Conservation (phyloP, 768 basidiomycete genomes). For the Phaeotremella skinneri region DNA sequence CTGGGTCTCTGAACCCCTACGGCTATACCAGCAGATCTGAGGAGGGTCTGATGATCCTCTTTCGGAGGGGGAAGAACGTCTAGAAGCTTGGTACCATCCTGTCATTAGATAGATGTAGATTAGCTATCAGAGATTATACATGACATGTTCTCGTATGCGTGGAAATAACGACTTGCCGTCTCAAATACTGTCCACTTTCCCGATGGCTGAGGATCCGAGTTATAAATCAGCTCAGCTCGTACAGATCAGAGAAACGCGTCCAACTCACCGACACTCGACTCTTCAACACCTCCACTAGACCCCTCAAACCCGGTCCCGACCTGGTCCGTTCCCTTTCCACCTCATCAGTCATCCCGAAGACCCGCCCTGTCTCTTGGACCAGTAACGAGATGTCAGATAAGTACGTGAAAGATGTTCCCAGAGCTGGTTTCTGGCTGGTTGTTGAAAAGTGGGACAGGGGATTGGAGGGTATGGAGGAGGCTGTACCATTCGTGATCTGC, state of each 20-base stretch:
- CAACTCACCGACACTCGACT: conserved; percentile 40
- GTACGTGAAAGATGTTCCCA: conserved; percentile 43
- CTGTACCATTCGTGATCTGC: conserved; percentile 36
- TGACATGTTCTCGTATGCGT: no score
- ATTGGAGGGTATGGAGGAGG: conserved; percentile 37
- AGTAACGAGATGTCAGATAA: conserved; percentile 41
- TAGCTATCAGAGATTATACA: not conserved
- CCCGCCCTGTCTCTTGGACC: conserved; percentile 40
- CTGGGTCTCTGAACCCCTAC: not conserved
- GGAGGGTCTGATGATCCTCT: not conserved
- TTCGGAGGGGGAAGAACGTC: not conserved
- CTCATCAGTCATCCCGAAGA: conserved; percentile 44
- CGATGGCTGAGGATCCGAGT: conserved; percentile 11
- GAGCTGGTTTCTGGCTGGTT: conserved; percentile 42
- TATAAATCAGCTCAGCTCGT: not conserved
- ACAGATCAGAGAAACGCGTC: not conserved
- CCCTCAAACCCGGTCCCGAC: conserved; percentile 35
- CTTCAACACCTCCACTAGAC: conserved; percentile 46
- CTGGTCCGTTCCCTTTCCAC: conserved; percentile 35
- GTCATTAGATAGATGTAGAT: not conserved
- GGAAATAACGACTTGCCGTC: conserved; percentile 37
- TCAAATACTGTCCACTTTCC: conserved; percentile 42
- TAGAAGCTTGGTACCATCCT: conserved; percentile 35
- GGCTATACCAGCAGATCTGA: not conserved
- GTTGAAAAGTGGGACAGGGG: conserved; percentile 41